A percentile compares a stretch with the other conserved stretches of the same genome.
phyloP scores from a whole-genome alignment of 1,284 basidiomycete species.

The Puccinia sorghi region DNA sequence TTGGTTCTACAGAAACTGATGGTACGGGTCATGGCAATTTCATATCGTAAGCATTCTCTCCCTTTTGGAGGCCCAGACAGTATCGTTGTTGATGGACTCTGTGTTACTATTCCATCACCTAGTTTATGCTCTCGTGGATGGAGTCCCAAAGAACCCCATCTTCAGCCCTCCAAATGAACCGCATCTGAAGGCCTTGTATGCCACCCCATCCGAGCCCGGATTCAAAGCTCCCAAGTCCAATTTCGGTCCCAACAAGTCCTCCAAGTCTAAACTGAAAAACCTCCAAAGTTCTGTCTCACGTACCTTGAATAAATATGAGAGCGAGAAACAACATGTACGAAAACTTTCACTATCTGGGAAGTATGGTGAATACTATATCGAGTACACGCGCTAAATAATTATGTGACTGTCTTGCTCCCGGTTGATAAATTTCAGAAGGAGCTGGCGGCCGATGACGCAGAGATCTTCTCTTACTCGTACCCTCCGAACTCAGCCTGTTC shows the following conservation, averaged over 20 bases:
- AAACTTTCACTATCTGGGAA: not conserved
- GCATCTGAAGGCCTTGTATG: not conserved
- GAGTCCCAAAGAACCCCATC: constrained; percentile 40
- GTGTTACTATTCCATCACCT: too few relatives aligned
- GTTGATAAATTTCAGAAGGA: not conserved
- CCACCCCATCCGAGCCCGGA: constrained; percentile 4
- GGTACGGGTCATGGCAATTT: constrained; percentile 44
- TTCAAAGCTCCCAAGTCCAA: not conserved
- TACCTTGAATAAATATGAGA: constrained; percentile 34
- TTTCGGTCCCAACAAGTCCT: too few relatives aligned
- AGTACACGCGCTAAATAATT: too few relatives aligned
- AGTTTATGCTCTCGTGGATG: constrained; percentile 37
- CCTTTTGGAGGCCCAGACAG: too few relatives aligned
- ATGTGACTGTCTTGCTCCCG: not conserved
- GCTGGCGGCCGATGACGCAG: not conserved
- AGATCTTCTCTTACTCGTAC: constrained; percentile 44
- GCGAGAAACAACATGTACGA: constrained; percentile 14
- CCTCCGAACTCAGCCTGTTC: constrained; percentile 35
- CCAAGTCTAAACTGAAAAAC: not conserved
- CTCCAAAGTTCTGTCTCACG: constrained; percentile 8
- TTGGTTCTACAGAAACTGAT: constrained; percentile 44
- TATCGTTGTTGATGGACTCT: too few relatives aligned
- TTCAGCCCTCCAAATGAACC: constrained; percentile 20
- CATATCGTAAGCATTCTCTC: constrained; percentile 36
- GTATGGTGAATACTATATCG: too few relatives aligned